A percentile compares a stretch with the other conserved stretches of the same genome.
These are phyloP conservation scores for Candida xiaguanensis DNA, from an alignment of 805 yeast species.

Conservation along the genomic window DNA sequence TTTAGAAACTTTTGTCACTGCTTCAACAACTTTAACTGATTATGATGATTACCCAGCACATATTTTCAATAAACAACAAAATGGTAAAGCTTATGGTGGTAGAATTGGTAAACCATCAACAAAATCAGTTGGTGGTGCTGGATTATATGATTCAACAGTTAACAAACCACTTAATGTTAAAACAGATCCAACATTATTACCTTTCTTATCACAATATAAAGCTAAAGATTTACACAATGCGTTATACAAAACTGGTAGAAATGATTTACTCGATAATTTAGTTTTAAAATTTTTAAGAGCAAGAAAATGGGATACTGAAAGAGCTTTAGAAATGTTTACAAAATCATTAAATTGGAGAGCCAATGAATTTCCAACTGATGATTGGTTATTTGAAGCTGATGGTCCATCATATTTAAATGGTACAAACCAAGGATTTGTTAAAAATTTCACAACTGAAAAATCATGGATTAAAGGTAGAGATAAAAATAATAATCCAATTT, in stretches of 20 bases:
- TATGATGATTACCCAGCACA: conserved; percentile 13
- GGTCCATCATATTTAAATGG: conserved; percentile 46
- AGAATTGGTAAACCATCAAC: conserved; percentile 8
- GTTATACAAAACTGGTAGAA: conserved; percentile 44
- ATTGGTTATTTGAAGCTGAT: conserved; percentile 70
- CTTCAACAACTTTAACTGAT: conserved; percentile 22
- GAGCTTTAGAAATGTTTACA: conserved; percentile 67
- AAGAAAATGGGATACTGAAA: conserved; percentile 76
- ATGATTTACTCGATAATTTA: conserved; percentile 79
- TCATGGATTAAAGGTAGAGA: conserved; percentile 76
- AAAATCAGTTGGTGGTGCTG: neutral
- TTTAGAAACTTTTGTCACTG: conserved; percentile 32
- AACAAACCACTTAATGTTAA: conserved; percentile 12
- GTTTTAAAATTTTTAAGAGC: conserved; percentile 78
- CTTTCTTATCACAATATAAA: conserved; percentile 48
- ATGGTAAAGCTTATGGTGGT: conserved; percentile 7
- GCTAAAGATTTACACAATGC: conserved; percentile 48
- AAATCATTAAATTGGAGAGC: conserved; percentile 74
- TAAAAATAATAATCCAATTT: conserved; percentile 70
- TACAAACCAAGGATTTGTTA: conserved; percentile 42
- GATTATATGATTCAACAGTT: conserved; percentile 3
- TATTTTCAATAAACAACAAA: conserved; percentile 6
- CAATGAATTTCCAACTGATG: conserved; percentile 56
- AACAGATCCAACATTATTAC: conserved; percentile 38
- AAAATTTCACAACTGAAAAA: conserved; percentile 63